Conservation (phyloP, 345 rosid species). For the Salix purpurea region DNA sequence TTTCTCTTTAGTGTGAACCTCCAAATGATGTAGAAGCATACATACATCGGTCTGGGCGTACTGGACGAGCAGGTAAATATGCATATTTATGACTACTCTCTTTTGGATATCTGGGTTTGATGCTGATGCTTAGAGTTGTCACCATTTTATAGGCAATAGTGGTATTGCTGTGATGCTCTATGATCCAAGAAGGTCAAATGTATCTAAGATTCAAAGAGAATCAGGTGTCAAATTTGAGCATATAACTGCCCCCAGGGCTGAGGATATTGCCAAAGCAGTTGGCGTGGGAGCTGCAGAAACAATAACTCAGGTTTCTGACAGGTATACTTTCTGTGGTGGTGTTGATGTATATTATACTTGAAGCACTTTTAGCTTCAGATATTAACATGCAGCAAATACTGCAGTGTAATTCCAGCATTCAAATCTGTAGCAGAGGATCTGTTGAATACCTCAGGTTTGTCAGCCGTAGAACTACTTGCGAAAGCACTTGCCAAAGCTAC, state of each 20-base stretch:
- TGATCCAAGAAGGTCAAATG: constrained; percentile 71
- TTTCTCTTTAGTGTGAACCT: constrained; percentile 73
- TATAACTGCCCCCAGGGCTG: constrained; percentile 70
- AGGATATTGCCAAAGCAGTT: constrained; percentile 78
- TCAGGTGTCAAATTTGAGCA: constrained; percentile 93
- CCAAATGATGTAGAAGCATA: constrained; percentile 97
- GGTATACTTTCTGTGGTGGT: constrained; percentile 36
- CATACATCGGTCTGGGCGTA: constrained; percentile 96
- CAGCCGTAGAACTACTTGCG: constrained; percentile 78
- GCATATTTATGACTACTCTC: not conserved
- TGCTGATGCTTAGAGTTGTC: constrained; percentile 8
- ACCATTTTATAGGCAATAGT: constrained; percentile 55
- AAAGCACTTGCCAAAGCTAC: constrained; percentile 94
- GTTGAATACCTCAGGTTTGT: constrained; percentile 60
- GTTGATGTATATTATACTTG: not conserved
- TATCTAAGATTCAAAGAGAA: constrained; percentile 73
- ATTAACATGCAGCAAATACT: not conserved
- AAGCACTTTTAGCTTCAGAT: not conserved
- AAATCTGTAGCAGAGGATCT: constrained; percentile 71
- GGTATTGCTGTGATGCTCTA: constrained; percentile 94
- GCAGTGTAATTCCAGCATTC: constrained; percentile 92
- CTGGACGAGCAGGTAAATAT: constrained; percentile 89
- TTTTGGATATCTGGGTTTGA: constrained; percentile 5
- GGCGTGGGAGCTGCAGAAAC: constrained; percentile 73
- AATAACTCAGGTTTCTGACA: constrained; percentile 75